A percentile compares a stretch with the other conserved stretches of the same genome.
These are phyloP conservation scores for Ophiostoma pallidulum DNA, from an alignment of 2,329 filamentous ascomycete genomes.

Conservation along the genomic window DNA sequence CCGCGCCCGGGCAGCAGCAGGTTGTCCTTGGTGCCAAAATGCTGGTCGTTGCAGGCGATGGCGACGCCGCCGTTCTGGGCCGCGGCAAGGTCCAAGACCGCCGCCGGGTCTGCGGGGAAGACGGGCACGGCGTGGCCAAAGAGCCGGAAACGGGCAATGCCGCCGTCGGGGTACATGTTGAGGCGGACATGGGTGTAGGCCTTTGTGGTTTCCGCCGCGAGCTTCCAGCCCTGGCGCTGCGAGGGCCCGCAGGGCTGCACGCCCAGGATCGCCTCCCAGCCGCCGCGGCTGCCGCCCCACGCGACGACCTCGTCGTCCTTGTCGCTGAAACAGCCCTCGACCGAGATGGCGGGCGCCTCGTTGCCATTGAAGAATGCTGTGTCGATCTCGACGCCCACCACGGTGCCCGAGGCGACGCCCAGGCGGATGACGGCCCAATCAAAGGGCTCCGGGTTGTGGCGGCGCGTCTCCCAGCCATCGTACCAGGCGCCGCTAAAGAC, in stretches of 20 bases:
- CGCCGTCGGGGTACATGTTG: conserved; percentile 80
- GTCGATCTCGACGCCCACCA: conserved; percentile 69
- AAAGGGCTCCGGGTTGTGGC: conserved; percentile 55
- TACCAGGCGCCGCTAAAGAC: conserved; percentile 62
- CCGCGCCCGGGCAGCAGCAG: conserved; percentile 36
- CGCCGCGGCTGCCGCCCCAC: conserved; percentile 48
- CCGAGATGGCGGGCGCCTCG: conserved; percentile 68
- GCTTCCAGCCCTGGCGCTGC: conserved; percentile 63
- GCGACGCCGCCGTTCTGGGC: conserved; percentile 72
- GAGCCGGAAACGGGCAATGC: conserved; percentile 70
- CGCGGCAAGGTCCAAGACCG: conserved; percentile 65
- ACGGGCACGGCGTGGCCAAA: conserved; percentile 69
- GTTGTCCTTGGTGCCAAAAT: conserved; percentile 59
- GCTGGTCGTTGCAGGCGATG: conserved; percentile 68
- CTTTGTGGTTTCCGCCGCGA: conserved; percentile 49
- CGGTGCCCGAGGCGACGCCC: conserved; percentile 59
- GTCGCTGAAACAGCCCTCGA: conserved; percentile 63
- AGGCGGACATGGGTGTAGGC: conserved; percentile 71
- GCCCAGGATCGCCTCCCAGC: conserved; percentile 64
- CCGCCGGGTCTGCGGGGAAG: conserved; percentile 56
- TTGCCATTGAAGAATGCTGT: conserved; percentile 77
- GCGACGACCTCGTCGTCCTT: conserved; percentile 46
- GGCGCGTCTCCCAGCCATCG: conserved; percentile 60
- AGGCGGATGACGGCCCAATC: conserved; percentile 60
- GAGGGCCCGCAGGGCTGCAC: conserved; percentile 64